These are phyloP conservation scores for Monosporascus sp. DNA, from an alignment of 2,329 filamentous ascomycete species.

Conservation along the genomic window DNA sequence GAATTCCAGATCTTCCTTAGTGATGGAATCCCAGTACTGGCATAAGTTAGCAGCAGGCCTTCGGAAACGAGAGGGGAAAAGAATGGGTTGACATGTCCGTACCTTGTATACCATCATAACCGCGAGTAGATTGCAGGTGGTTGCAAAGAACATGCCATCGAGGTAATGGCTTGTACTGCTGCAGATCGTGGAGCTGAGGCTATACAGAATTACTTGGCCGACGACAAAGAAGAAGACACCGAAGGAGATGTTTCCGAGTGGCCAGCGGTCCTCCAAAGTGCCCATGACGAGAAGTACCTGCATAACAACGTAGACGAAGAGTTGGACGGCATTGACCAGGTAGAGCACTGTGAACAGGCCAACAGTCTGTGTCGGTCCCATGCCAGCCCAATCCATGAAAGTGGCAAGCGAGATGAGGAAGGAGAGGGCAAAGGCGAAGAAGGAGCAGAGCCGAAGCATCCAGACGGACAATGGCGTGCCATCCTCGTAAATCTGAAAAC, in stretches of 20 bases:
- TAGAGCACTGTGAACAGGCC: constrained; percentile 91
- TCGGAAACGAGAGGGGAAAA: constrained; percentile 4
- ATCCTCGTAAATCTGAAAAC: constrained; percentile 97
- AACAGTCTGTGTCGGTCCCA: constrained; percentile 78
- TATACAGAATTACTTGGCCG: constrained; percentile 90
- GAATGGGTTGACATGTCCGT: constrained; percentile 14
- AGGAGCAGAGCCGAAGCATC: constrained; percentile 75
- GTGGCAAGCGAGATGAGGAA: constrained; percentile 86
- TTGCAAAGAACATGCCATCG: constrained; percentile 91
- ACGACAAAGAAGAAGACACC: constrained; percentile 87
- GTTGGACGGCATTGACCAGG: constrained; percentile 79
- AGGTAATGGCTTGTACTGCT: constrained; percentile 82
- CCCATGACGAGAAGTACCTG: constrained; percentile 84
- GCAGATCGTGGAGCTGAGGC: constrained; percentile 81
- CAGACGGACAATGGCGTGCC: constrained; percentile 90
- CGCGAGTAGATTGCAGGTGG: constrained; percentile 83
- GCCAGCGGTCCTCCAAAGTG: constrained; percentile 93
- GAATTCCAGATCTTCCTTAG: constrained; percentile 95
- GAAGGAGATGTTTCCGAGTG: constrained; percentile 84
- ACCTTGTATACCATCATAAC: constrained; percentile 99
- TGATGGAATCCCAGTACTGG: constrained; percentile 99
- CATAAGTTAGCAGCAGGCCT: constrained; percentile 20
- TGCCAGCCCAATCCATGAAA: constrained; percentile 85
- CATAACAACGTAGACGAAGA: constrained; percentile 80
- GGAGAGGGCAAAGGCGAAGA: constrained; percentile 77